phyloP scores from a whole-genome alignment of 768 basidiomycete genomes.

The Xerocomellus chrysenteron region DNA sequence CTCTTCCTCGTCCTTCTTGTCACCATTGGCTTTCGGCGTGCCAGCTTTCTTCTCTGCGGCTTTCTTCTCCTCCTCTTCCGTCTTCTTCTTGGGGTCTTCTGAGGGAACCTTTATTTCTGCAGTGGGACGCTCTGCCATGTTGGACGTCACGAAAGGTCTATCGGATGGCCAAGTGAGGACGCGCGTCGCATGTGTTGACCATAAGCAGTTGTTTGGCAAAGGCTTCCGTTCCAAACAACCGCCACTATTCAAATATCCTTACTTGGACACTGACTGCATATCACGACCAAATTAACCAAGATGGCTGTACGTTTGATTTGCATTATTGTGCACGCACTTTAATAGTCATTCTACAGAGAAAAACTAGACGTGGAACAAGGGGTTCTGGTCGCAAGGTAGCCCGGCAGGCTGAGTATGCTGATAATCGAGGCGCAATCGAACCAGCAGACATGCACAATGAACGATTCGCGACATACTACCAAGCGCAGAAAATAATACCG shows the following conservation, averaged over 20 bases:
- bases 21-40: slow-evolving; percentile 54
- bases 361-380: slow-evolving; percentile 14
- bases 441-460: slow-evolving; percentile 70
- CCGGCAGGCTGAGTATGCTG: slow-evolving; percentile 20
- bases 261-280: background rate
- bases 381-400: slow-evolving; percentile 11
- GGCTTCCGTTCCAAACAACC: slow-evolving; percentile 34
- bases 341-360: slow-evolving; percentile 11
- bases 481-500: slow-evolving; percentile 70
- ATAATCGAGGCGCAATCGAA: slow-evolving; percentile 53
- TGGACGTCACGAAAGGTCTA: slow-evolving; percentile 11
- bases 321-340: background rate
- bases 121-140: slow-evolving; percentile 60
- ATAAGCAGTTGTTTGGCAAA: slow-evolving; percentile 34
- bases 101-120: slow-evolving; percentile 64
- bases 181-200: slow-evolving; percentile 28
- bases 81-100: slow-evolving; percentile 75
- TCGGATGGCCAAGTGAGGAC: slow-evolving; percentile 20
- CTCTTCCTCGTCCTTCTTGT: slow-evolving; percentile 58
- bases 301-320: slow-evolving; percentile 18
- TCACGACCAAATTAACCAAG: background rate
- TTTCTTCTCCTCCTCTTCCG: slow-evolving; percentile 41
- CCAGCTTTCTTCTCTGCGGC: slow-evolving; percentile 51
- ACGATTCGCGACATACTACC: slow-evolving; percentile 66
- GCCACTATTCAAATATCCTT: background rate